Evolutionary conservation across 257 asterid species (phyloP).

Genomic region (Solanum clarkiae): DNA sequence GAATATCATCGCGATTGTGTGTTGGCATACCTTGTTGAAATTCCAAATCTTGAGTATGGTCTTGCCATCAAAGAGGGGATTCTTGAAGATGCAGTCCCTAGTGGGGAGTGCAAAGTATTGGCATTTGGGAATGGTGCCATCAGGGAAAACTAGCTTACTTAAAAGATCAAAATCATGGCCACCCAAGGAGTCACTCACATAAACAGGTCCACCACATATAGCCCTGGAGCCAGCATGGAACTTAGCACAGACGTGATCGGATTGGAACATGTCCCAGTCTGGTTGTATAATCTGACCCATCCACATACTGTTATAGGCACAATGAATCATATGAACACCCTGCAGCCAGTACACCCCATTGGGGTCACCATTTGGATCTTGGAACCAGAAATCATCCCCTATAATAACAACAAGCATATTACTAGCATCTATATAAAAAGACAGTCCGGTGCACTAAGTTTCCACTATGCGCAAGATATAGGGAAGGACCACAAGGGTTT

Average conservation of each 20-base stretch:
- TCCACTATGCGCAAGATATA: background rate
- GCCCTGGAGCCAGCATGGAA: constrained; percentile 34
- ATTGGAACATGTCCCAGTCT: constrained; percentile 38
- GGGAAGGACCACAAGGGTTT: background rate
- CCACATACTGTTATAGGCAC: constrained; percentile 32
- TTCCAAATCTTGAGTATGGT: constrained; percentile 77
- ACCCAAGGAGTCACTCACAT: constrained; percentile 44
- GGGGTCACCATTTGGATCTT: constrained; percentile 25
- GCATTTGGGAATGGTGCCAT: constrained; percentile 59
- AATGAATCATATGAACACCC: constrained; percentile 29
- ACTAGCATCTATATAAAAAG: background rate
- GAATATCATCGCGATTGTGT: background rate
- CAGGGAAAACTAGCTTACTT: constrained; percentile 42
- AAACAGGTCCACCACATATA: constrained; percentile 24
- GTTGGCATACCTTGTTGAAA: constrained; percentile 31
- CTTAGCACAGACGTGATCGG: constrained; percentile 23
- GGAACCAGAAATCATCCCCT: constrained; percentile 34
- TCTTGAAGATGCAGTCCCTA: constrained; percentile 45
- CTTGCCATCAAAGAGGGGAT: constrained; percentile 56
- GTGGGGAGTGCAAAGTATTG: constrained; percentile 57
- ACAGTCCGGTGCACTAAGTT: background rate
- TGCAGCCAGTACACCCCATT: constrained; percentile 27
- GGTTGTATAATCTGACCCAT: constrained; percentile 28
- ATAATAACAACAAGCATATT: background rate
- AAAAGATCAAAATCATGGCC: constrained; percentile 50